phyloP scores from a whole-genome alignment of 768 basidiomycete genomes.

The Serpula lacrymans region DNA sequence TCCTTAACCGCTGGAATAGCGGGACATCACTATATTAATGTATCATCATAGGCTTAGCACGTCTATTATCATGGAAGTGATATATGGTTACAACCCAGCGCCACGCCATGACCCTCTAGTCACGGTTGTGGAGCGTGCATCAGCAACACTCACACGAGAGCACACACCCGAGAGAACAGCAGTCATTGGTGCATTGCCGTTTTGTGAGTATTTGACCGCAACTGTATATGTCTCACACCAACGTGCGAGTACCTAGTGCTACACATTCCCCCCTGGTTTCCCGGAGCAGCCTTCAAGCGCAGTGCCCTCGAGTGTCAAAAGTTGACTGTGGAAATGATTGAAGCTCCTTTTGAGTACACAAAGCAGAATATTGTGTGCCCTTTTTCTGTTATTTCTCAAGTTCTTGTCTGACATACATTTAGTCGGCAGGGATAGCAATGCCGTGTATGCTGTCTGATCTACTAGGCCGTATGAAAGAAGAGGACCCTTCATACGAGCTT shows the following conservation, averaged over 20 bases:
- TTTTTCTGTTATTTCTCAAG: too few relatives aligned
- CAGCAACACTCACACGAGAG: slow-evolving; percentile 12
- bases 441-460: slow-evolving; percentile 3
- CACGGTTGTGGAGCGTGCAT: slow-evolving; percentile 21
- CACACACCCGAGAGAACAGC: slow-evolving; percentile 28
- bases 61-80: slow-evolving; percentile 25
- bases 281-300: slow-evolving; percentile 42
- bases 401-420: too few relatives aligned
- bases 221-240: slow-evolving; percentile 36
- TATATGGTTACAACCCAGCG: slow-evolving; percentile 27
- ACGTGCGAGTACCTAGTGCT: slow-evolving; percentile 37
- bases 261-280: slow-evolving; percentile 45
- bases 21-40: background rate
- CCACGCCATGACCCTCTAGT: slow-evolving; percentile 24
- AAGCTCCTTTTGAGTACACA: slow-evolving; percentile 34
- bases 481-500: too few relatives aligned
- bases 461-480: background rate
- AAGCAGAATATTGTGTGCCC: slow-evolving; percentile 37
- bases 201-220: slow-evolving; percentile 29
- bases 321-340: slow-evolving; percentile 22
- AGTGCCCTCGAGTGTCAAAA: slow-evolving; percentile 37
- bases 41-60: slow-evolving; percentile 16
- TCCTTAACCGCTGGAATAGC: slow-evolving; percentile 16
- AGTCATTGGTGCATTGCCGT: slow-evolving; percentile 35
- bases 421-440: background rate